phyloP scores from a whole-genome alignment of 768 basidiomycete species.

The Tricholoma bakamatsutake region DNA sequence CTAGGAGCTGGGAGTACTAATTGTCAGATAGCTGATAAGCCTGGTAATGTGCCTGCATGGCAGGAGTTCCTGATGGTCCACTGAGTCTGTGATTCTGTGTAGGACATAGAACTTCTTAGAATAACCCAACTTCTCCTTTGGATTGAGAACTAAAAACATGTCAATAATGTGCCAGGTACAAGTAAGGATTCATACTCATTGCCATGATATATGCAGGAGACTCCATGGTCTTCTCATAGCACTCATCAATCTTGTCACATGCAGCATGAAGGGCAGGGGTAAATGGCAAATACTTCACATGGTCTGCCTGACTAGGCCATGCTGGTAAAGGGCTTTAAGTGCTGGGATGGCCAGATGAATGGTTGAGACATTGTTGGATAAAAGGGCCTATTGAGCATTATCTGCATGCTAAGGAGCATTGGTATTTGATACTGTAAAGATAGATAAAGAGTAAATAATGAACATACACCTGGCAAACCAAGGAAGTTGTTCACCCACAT shows the following conservation, averaged over 20 bases:
- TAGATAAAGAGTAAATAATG: neutral
- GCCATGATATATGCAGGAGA: slow-evolving; percentile 18
- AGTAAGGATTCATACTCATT: slow-evolving; percentile 21
- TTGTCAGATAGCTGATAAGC: too few relatives aligned
- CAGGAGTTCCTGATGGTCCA: too few relatives aligned
- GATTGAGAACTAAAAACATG: slow-evolving; percentile 10
- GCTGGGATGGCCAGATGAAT: slow-evolving; percentile 21
- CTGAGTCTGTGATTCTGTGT: too few relatives aligned
- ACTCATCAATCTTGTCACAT: too few relatives aligned
- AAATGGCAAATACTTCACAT: slow-evolving; percentile 11
- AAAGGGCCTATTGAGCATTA: slow-evolving; percentile 10
- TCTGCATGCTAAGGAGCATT: slow-evolving; percentile 9
- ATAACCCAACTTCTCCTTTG: slow-evolving; percentile 16
- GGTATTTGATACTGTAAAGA: neutral
- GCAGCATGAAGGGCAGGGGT: slow-evolving; percentile 2
- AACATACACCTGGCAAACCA: neutral
- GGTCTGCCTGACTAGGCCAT: slow-evolving; percentile 14
- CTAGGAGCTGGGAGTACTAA: too few relatives aligned
- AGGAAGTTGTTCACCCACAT: too few relatives aligned
- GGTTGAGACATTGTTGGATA: slow-evolving; percentile 12
- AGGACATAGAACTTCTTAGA: too few relatives aligned
- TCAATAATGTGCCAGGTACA: neutral
- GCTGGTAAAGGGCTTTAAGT: slow-evolving; percentile 17
- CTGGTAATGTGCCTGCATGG: too few relatives aligned
- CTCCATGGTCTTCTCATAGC: too few relatives aligned